phyloP scores from a whole-genome alignment of 768 basidiomycete genomes.

The Lactifluus subvellereus region DNA sequence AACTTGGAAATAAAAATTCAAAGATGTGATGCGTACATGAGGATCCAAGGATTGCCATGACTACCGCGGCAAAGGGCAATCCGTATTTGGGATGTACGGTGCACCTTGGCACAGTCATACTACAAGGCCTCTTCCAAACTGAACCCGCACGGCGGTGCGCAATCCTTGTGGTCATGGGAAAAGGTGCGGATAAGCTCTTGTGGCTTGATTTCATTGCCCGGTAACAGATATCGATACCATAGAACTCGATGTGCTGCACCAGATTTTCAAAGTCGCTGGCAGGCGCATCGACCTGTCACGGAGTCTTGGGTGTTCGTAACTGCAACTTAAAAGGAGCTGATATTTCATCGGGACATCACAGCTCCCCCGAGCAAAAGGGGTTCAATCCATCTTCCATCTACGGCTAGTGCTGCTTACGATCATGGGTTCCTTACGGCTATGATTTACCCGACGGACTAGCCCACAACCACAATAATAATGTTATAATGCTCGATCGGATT shows the following conservation, averaged over 20 bases:
- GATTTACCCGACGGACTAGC: conserved; percentile 1
- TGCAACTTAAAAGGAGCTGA: too few relatives aligned
- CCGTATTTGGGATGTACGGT: neutral
- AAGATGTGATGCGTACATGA: neutral
- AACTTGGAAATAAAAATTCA: too few relatives aligned
- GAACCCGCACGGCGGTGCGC: neutral
- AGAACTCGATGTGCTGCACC: neutral
- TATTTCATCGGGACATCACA: too few relatives aligned
- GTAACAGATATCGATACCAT: neutral
- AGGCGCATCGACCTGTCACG: neutral
- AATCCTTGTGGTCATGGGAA: conserved; percentile 4
- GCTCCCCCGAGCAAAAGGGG: too few relatives aligned
- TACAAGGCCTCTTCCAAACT: neutral
- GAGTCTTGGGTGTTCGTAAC: neutral
- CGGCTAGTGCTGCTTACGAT: neutral
- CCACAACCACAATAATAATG: neutral
- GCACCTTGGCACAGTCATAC: neutral
- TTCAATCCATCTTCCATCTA: neutral
- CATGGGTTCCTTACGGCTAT: neutral
- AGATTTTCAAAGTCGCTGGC: neutral
- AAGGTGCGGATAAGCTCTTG: conserved; percentile 5
- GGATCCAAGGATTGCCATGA: neutral
- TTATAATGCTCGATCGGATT: neutral
- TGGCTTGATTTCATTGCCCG: conserved; percentile 10
- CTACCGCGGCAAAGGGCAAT: neutral